phyloP scores from a whole-genome alignment of 768 basidiomycete species.

The Leccinum aurantiacum region DNA sequence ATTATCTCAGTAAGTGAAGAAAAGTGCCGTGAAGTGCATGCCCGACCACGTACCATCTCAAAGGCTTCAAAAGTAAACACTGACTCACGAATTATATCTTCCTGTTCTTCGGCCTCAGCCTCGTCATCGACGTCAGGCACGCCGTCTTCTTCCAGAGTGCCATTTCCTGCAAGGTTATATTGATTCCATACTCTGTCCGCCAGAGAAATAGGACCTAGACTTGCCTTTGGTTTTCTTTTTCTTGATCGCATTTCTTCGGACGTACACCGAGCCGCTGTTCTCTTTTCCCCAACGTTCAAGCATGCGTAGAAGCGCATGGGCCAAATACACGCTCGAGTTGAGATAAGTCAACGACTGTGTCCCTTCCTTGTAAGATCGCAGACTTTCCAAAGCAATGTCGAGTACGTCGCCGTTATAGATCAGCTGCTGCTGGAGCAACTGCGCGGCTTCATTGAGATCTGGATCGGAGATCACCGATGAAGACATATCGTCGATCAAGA shows the following conservation, averaged over 20 bases:
- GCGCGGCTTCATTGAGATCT: constrained; percentile 69
- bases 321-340: constrained; percentile 80
- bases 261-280: constrained; percentile 66
- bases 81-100: constrained; percentile 75
- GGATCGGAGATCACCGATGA: constrained; percentile 41
- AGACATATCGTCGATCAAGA: constrained; percentile 85
- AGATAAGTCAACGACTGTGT: constrained; percentile 81
- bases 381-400: constrained; percentile 78
- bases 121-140: constrained; percentile 70
- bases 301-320: constrained; percentile 84
- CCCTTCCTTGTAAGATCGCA: constrained; percentile 77
- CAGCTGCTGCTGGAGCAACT: constrained; percentile 81
- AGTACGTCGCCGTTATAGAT: constrained; percentile 96
- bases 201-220: constrained; percentile 34
- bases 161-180: constrained; percentile 33
- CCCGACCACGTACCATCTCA: constrained; percentile 62
- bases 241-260: constrained; percentile 58
- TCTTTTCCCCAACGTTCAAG: constrained; percentile 84
- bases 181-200: constrained; percentile 12
- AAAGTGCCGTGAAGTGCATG: constrained; percentile 14
- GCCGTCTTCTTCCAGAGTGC: constrained; percentile 53
- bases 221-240: constrained; percentile 51
- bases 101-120: constrained; percentile 54
- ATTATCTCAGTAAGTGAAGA: constrained; percentile 21
- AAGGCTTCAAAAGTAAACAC: constrained; percentile 91